Base-by-base conservation (phyloP, 768 basidiomycete species). In the Galerina marginata region DNA sequence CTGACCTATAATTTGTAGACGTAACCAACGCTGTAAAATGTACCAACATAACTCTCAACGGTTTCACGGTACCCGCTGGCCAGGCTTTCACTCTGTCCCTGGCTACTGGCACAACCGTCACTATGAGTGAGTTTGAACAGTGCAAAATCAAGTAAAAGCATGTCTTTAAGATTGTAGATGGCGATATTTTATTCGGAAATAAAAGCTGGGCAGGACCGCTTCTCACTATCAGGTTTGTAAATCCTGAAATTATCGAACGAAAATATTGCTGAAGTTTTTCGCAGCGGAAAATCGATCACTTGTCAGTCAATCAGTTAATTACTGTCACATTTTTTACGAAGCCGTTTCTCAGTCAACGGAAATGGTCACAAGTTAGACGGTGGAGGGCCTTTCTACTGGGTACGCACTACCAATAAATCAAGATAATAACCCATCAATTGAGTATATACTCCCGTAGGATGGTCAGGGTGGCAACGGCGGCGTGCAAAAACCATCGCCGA, bases 131-230 rank as follows among this genome's bases (percentile, higher is more conserved):
- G 84, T 16, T 23, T 33, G 29, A 7, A 4, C 29, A 5, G 29
- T 39, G 23, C 14, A 23, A 4, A 6, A 38, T 38, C n/a, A 52
- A 43, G 11, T 29, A 20, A 39, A 23, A 26, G 23, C 49, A 39
- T 14, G 40, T 7, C n/a, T 9, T 16, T 12, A 16, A 16, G 45
- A 12, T 54, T 48, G 14, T 33, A 88, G 85, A 78, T 59, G 88
- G 88, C 11, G 81, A 89, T 26, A 77, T 90, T 40, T 62, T 68
- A n/a, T 89, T 90, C 67, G 86, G 81, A 3, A 82, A 81, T 45
- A 16, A 66, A 56, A 79, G 66, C 36, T 86, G 85, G 86, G 72
- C 66, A 0, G 86, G 86, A 14, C 86, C 83, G 9, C 71, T 87
- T 38, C 85, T 87, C 70, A 70, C 76, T 29, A 66, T 88, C 65